Base-by-base conservation (phyloP, 1,139 yeast genomes). In the Saccharomyces hybrid region DNA sequence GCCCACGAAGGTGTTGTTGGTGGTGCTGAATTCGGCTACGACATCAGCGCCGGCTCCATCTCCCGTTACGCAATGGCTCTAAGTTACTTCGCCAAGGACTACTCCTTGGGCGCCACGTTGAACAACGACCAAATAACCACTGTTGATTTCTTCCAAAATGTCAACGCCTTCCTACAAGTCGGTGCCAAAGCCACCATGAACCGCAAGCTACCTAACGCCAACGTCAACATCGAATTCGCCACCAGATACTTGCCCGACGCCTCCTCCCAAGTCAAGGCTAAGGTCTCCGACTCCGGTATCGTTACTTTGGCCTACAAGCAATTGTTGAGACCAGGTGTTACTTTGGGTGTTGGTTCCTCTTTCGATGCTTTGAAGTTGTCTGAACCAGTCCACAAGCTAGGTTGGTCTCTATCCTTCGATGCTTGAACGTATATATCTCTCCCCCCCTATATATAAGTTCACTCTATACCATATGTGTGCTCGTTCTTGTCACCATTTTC, bases 101-200 rank as follows among this genome's bases (percentile, higher is more conserved):
- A 90, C 84, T 81, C 95, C 61, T 83, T 93, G 65, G 91, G 97
- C 61, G 81, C 93, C 62, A 82, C 93, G 67, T 81, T 95, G 73
- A 83, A 88, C 79, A 88, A 89, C 84, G 82, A 91, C 74, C 82
- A 90, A 58, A 85, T 91, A 65, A 89, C 86, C 83, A 81, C 96
- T 58, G 97, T 97, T 69, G 91, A 96, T 68, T 90, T 91, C 86
- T 93, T 84, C 89, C 98, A 93, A 86, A 86, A 82, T 77, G 95
- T 93, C 64, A 83, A 90, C 67, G 88, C 95, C 64, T 77, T 79
- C 67, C 90, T 93, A 67, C 96, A 93, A 81, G 96, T 91, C 68
- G 98, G 97, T 79, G 96, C 97, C 70, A 90, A 88, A 81, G 96
- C 97, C 70, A 85, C 95, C 66, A 89, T 95, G 86, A 97, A 91